Evolutionary conservation across 2,329 filamentous ascomycete genomes (phyloP), one percentile per base, ranked within the genome.

Genomic region (Hyphodiscus sp.): DNA sequence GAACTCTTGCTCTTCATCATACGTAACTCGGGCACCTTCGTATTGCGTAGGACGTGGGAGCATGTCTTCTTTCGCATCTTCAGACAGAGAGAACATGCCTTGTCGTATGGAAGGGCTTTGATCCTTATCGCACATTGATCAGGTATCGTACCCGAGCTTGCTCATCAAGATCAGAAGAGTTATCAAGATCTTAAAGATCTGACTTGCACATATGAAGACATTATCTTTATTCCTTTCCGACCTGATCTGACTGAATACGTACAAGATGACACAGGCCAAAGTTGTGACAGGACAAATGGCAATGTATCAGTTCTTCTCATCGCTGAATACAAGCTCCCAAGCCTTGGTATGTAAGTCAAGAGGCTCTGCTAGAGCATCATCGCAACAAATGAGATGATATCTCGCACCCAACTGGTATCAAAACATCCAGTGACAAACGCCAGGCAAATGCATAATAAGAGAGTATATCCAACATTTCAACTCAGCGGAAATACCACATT

Each of bases 351-450:
- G 23, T 26, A 26, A 53, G 53, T 50, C 50, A 50, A 54, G 41
- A 50, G 23, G 42, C 42, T 6, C 43, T 45, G 33, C 55, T 49
- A 47, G 48, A 57, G 44, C 50, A 41, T 52, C 44, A 45, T 53
- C 48, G 58, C 55, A 56, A 58, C 55, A 61, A 57, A 59, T 58
- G 55, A 58, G 54, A 60, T 51, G 48, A 56, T 49, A 56, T 58
- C 54, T 55, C 55, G 52, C 50, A 43, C 50, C 52, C 55, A 51
- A 57, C 45, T 55, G 53, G 52, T 59, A 59, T 58, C 60, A 53
- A 56, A 61, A 23, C 9, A 13, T 3, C 42, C 18, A 13, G 13
- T 4, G 42, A 44, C 42, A 44, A 47, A 47, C 29, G 45, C 43
- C 50, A 50, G 50, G 19, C 38, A 49, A 50, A 54, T 47, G 49